These are phyloP conservation scores for Ceraceosorus bombacis DNA, from an alignment of 1,284 basidiomycete species.

Conservation along the genomic window DNA sequence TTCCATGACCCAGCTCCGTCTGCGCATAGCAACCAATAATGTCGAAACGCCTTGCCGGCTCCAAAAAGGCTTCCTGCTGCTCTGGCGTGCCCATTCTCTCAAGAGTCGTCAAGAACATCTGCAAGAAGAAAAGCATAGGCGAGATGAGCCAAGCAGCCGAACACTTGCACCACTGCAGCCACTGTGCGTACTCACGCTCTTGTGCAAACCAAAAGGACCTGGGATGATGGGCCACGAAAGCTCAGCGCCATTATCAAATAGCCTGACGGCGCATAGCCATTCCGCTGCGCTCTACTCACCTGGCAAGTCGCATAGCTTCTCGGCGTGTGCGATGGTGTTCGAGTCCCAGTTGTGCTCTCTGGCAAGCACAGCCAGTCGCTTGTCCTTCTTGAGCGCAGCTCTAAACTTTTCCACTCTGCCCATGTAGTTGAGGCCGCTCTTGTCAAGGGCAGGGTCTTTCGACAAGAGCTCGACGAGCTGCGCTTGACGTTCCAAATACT, in stretches of 20 bases:
- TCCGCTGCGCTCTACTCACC: constrained; percentile 1
- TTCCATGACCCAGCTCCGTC: constrained; percentile 42
- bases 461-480: constrained; percentile 55
- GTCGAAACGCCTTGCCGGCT: constrained; percentile 30
- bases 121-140: too few species aligned
- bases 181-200: constrained; percentile 10
- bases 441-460: constrained; percentile 61
- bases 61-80: constrained; percentile 37
- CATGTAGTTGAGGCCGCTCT: constrained; percentile 55
- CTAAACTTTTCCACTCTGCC: constrained; percentile 46
- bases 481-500: constrained; percentile 49
- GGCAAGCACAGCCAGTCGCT: constrained; percentile 46
- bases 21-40: constrained; percentile 43
- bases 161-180: too few species aligned
- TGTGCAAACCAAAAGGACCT: constrained; percentile 26
- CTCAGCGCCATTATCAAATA: too few species aligned
- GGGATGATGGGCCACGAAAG: too few species aligned
- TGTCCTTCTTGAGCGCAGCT: constrained; percentile 46
- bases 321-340: constrained; percentile 23
- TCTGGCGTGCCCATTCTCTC: constrained; percentile 39
- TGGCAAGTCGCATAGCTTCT: constrained; percentile 36
- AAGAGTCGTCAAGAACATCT: constrained; percentile 42
- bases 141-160: too few species aligned
- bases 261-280: too few species aligned
- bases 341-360: constrained; percentile 49